Base-by-base conservation (phyloP, 75 land plant species). In the Chamaecyparis obtusa region DNA sequence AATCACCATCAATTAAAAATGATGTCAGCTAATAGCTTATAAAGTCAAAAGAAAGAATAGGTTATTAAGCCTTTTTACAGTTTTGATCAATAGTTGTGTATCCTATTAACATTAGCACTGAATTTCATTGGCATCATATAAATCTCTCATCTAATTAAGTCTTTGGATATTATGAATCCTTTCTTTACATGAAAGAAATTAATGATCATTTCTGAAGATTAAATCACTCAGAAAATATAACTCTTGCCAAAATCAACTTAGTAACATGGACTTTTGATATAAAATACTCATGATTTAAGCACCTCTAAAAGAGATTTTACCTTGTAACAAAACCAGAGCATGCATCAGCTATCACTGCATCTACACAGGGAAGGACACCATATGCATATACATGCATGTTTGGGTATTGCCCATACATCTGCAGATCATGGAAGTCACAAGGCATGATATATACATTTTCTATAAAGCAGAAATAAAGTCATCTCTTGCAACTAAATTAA, bases 281-380 rank as follows among this genome's bases (percentile, higher is more conserved):
- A 15, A 24, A 57, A 84, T 15, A 55, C n/a, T 35, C 32, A 35
- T 57, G 74, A 84, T 35, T 9, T 83, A 84, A 41, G 19, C 39
- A 43, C 4, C 54, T 39, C 19, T 46, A 3, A 46, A 19, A 46
- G 32, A 81, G 4, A 81, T 39, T 37, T 84, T 86, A 98, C 99
- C 97, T 95, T 75, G 99, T 98, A 14, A 97, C 88, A 89, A 98
- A 98, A 46, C 90, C 84, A 33, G 97, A 91, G 85, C 99, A 98
- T 51, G 99, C 98, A 83, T 93, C 94, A 55, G 97, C 97, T 32
- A 95, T 74, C 14, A 90, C 88, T 46, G 91, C 83, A 92, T 98
- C 99, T 4, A 98, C 91, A 90, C 99, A 98, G 27, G 99, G 99
- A 87, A 97, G 95, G 0, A 96, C 87, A 78, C 99, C 99, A 90